Evolutionary conservation across 305 asterid species (phyloP), one percentile per base, ranked within the genome.

Genomic region (Fraxinus velutina): DNA sequence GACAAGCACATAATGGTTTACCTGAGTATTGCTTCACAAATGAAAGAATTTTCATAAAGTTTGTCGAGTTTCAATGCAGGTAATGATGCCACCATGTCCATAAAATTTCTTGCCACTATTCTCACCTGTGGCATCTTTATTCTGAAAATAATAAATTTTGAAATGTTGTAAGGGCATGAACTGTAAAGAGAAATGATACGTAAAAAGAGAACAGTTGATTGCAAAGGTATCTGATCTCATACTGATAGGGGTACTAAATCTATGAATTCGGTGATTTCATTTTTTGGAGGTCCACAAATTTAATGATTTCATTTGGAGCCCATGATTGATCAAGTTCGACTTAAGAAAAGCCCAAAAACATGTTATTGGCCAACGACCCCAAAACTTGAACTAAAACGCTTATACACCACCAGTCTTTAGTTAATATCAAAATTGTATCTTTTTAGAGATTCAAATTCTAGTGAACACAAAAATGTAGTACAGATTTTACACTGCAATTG

Each of bases 41-140:
- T 94, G 89, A 94, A 95, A 22, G 97, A 89, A 83, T 92, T 95
- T 29, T 92, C 92, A 80, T 92, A 95, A 78, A 95, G 97, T 85
- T 85, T 90, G 88, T 96, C 97, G 9, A 96, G 98, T 85, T 96
- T 96, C 86, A 87, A 13, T 1, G 96, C 92, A 37, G 99, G 98
- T 91, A 96, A 81, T 55, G 98, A 96, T 75, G 98, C 97, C 91
- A 92, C 98, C 97, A 96, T 96, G 86, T 96, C 99, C 99, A 94
- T 92, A 83, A 96, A 96, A 82, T 96, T 96, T 83, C 89, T 93
- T 6, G 98, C 97, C 4, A 96, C 97, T 66, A 96, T 90, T 86
- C 86, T 94, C 83, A 96, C 96, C 82, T 94, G 97, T 85, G 98
- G 98, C 99, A 96, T 96, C 86, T 89, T 87, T 7, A 4, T 70